Evolutionary conservation across 1,284 basidiomycete genomes (phyloP).

Genomic region (Ceratorhiza oryzae-sativae): DNA sequence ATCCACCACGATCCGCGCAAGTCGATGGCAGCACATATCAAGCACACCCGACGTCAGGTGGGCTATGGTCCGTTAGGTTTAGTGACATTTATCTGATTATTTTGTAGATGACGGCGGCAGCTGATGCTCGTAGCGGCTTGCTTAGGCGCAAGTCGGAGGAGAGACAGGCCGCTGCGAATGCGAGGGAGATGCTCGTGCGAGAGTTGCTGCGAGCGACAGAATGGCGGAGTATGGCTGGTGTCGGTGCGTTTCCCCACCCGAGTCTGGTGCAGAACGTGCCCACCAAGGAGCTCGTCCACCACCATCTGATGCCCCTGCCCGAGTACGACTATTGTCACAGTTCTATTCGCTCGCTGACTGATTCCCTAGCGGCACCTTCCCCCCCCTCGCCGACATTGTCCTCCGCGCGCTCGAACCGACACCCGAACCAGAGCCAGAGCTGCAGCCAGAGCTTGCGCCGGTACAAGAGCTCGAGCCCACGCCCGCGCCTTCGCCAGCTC

Average conservation of each 20-base stretch:
- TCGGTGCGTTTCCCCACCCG: conserved; percentile 14
- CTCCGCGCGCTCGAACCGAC: conserved; percentile 9
- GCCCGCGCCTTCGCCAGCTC: neutral
- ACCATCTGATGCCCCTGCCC: conserved; percentile 1
- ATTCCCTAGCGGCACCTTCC: conserved; percentile 17
- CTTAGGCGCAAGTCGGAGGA: neutral
- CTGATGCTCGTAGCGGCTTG: neutral
- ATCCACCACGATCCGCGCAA: neutral
- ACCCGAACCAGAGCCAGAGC: conserved; percentile 25
- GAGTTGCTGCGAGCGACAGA: conserved; percentile 26
- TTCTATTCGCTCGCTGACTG: neutral
- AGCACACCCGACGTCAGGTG: conserved; percentile 3
- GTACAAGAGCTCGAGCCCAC: neutral
- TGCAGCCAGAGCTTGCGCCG: neutral
- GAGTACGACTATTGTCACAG: conserved; percentile 11
- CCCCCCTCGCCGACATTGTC: conserved; percentile 8
- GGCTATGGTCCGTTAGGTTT: neutral
- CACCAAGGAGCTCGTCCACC: conserved; percentile 7
- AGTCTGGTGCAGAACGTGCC: conserved; percentile 8
- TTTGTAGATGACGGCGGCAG: neutral
- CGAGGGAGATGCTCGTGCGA: conserved; percentile 1
- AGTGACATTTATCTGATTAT: neutral
- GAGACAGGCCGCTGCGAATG: neutral
- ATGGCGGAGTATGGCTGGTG: conserved; percentile 14
- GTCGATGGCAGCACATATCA: conserved; percentile 2